A percentile compares a stretch with the other conserved stretches of the same genome.
These are phyloP conservation scores for Pharus latifolius DNA, from an alignment of 176 grass and related monocot species.

Conservation along the genomic window DNA sequence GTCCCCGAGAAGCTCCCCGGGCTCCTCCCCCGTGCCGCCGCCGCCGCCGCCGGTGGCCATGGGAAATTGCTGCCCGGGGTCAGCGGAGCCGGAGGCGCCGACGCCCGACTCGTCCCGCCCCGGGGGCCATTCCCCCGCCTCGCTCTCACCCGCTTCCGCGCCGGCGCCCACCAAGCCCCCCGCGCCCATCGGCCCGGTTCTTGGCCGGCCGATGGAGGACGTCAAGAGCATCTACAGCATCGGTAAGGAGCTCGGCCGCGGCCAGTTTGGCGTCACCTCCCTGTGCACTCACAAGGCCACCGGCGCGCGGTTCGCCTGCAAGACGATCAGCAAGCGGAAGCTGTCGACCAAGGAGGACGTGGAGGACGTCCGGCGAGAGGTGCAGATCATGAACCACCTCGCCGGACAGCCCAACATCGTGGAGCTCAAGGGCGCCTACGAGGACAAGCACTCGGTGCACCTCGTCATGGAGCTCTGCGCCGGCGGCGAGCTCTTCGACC, in stretches of 20 bases:
- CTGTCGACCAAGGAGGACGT: slow-evolving; percentile 85
- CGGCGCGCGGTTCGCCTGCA: slow-evolving; percentile 64
- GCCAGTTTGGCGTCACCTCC: slow-evolving; percentile 84
- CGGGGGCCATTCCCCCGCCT: neutral
- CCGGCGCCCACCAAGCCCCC: slow-evolving; percentile 22
- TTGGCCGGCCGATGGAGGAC: slow-evolving; percentile 78
- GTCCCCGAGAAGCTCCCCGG: neutral
- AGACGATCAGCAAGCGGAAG: slow-evolving; percentile 84
- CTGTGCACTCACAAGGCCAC: slow-evolving; percentile 86
- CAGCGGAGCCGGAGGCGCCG: neutral
- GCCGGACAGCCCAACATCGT: slow-evolving; percentile 73
- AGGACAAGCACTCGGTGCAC: slow-evolving; percentile 77
- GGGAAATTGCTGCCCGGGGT: slow-evolving; percentile 54
- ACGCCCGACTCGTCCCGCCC: slow-evolving; percentile 3
- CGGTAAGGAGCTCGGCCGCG: slow-evolving; percentile 85
- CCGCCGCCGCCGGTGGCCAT: slow-evolving; percentile 31
- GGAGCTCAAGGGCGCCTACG: slow-evolving; percentile 78
- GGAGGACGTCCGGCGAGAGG: slow-evolving; percentile 84
- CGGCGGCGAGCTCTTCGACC: slow-evolving; percentile 58
- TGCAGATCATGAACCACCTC: slow-evolving; percentile 99
- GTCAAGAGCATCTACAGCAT: slow-evolving; percentile 49
- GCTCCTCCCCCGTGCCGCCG: neutral
- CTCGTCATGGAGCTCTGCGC: slow-evolving; percentile 72
- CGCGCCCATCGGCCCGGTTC: slow-evolving; percentile 50
- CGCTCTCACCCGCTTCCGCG: neutral